These are phyloP conservation scores for Neopestalotiopsis sp. DNA, from an alignment of 2,329 filamentous ascomycete species.

Conservation along the genomic window DNA sequence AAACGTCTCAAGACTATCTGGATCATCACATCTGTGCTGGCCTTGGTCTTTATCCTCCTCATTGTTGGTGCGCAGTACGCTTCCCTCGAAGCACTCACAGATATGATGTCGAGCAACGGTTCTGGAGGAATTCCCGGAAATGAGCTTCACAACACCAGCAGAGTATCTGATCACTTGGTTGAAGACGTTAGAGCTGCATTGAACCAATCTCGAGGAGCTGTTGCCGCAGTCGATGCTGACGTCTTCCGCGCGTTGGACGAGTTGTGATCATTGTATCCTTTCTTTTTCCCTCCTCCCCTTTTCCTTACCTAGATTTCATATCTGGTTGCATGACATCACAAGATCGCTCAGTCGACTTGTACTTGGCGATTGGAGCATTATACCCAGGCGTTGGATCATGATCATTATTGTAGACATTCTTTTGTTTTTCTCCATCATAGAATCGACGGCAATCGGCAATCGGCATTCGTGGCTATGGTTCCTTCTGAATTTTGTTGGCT, in stretches of 20 bases:
- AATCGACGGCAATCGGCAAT: not conserved
- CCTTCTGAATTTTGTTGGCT: not conserved
- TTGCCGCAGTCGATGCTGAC: constrained; percentile 27
- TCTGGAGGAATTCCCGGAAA: constrained; percentile 21
- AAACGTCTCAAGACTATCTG: constrained; percentile 67
- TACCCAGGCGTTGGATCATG: constrained; percentile 13
- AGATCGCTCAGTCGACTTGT: not conserved
- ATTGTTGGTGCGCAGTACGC: constrained; percentile 43
- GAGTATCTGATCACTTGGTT: constrained; percentile 28
- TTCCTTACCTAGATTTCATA: not conserved
- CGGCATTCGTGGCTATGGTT: constrained; percentile 1
- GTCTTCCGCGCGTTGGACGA: constrained; percentile 40
- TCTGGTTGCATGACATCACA: not conserved
- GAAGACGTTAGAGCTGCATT: constrained; percentile 36
- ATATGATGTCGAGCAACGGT: constrained; percentile 25
- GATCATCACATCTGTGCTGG: constrained; percentile 58
- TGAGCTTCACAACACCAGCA: constrained; percentile 27
- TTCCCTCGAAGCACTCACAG: constrained; percentile 14
- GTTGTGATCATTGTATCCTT: constrained; percentile 27
- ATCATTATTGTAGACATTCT: not conserved
- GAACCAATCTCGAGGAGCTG: constrained; percentile 28
- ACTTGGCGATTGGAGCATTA: constrained; percentile 10
- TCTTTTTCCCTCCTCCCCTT: not conserved
- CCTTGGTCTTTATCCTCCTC: constrained; percentile 54
- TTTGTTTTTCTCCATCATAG: not conserved